Percentiles rank a stretch among this genome's conserved stretches.
Conservation (phyloP, 169 alveolate species). For the Toxoplasma gondii region DNA sequence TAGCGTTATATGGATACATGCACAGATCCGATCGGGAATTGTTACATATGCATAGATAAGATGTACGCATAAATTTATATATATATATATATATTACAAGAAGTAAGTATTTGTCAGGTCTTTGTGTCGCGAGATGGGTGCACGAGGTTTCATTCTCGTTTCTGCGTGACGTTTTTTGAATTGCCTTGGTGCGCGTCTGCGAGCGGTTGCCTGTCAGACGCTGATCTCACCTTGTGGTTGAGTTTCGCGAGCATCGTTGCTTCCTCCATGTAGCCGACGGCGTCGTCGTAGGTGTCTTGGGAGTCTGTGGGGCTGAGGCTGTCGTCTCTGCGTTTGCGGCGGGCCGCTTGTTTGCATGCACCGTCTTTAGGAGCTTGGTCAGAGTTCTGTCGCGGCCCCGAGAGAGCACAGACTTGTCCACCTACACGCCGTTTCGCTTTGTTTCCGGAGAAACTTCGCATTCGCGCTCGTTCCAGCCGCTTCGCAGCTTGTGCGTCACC, state of each 20-base stretch:
- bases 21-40: too few relatives aligned
- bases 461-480: background rate
- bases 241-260: slow-evolving; percentile 36
- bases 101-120: too few relatives aligned
- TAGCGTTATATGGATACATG: too few relatives aligned
- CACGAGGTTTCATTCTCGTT: too few relatives aligned
- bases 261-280: background rate
- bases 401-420: background rate
- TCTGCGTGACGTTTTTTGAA: too few relatives aligned
- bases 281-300: background rate
- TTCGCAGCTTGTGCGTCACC: background rate
- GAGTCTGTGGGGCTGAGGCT: background rate
- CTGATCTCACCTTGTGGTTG: background rate
- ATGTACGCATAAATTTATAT: too few relatives aligned
- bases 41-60: too few relatives aligned
- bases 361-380: background rate
- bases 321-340: background rate
- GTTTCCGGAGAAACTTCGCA: background rate
- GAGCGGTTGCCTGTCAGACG: too few relatives aligned
- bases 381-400: background rate
- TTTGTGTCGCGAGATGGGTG: too few relatives aligned
- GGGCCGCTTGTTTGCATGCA: background rate
- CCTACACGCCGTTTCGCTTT: background rate
- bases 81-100: too few relatives aligned
- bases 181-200: too few relatives aligned